A percentile compares a stretch with the other conserved stretches of the same genome.
phyloP scores from a whole-genome alignment of 1,284 basidiomycete genomes.

The Puccinia polysora region DNA sequence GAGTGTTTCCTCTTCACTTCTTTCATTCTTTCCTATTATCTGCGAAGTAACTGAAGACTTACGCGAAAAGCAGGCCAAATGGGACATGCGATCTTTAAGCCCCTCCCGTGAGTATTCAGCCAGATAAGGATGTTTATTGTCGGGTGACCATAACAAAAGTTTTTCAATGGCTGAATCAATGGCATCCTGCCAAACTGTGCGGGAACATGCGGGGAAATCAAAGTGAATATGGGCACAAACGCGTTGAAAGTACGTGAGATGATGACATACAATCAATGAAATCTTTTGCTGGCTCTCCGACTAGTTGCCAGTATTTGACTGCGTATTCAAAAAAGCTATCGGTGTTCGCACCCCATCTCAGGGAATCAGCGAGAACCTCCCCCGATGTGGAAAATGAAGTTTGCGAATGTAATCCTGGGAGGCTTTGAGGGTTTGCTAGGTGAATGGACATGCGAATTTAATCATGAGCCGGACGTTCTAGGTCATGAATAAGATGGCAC shows the following conservation, averaged over 20 bases:
- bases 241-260: too few species aligned
- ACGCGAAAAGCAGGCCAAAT: conserved; percentile 36
- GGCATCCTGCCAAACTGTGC: conserved; percentile 36
- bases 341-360: conserved; percentile 18
- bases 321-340: conserved; percentile 39
- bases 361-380: not conserved
- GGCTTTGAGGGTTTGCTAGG: conserved; percentile 20
- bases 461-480: not conserved
- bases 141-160: conserved; percentile 33
- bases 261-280: conserved; percentile 16
- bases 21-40: too few species aligned
- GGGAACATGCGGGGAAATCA: not conserved
- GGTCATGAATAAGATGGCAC: not conserved
- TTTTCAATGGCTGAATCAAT: conserved; percentile 13
- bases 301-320: conserved; percentile 40
- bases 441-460: too few species aligned
- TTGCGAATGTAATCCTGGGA: conserved; percentile 28
- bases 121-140: conserved; percentile 25
- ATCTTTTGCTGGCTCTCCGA: conserved; percentile 21
- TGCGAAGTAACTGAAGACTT: not conserved
- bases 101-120: conserved; percentile 21
- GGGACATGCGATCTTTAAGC: conserved; percentile 10
- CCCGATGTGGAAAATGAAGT: not conserved
- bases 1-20: too few species aligned
- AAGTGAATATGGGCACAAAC: not conserved